Conservation (phyloP, 805 yeast species). For the Yamadazyma laniorum region DNA sequence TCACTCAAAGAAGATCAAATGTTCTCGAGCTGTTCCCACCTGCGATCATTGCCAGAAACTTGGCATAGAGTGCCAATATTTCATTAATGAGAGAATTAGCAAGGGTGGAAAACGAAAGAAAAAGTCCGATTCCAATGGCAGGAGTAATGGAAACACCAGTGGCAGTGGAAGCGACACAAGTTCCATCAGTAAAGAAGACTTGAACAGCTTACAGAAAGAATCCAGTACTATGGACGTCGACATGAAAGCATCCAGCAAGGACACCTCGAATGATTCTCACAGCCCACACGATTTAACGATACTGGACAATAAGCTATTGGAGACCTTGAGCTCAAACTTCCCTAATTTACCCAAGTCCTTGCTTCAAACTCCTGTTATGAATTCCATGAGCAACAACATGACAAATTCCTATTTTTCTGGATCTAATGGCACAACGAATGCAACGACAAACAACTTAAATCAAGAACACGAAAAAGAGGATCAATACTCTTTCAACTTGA, state of each 20-base stretch:
- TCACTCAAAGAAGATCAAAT: constrained; percentile 60
- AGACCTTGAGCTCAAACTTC: constrained; percentile 10
- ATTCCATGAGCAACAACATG: constrained; percentile 31
- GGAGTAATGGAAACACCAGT: not conserved
- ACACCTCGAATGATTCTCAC: not conserved
- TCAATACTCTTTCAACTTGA: constrained; percentile 31
- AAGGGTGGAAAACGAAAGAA: constrained; percentile 35
- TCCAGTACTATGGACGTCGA: not conserved
- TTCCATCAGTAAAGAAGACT: constrained; percentile 5
- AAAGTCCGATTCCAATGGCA: not conserved
- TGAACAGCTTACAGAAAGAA: not conserved
- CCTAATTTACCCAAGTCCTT: constrained; percentile 12
- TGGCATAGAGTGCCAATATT: constrained; percentile 51
- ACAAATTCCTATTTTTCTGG: constrained; percentile 31
- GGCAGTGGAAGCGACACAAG: constrained; percentile 2
- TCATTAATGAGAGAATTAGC: constrained; percentile 55
- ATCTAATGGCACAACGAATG: not conserved
- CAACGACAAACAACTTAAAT: no score
- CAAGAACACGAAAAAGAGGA: constrained; percentile 22
- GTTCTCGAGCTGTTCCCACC: constrained; percentile 57
- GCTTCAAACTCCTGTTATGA: constrained; percentile 14
- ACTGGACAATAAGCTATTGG: constrained; percentile 4
- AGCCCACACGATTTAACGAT: not conserved
- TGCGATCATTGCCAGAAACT: constrained; percentile 54
- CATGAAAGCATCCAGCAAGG: not conserved